A percentile compares a stretch with the other conserved stretches of the same genome.
Evolutionary conservation across 257 asterid species (phyloP).

Genomic region (Capsicum chinense): DNA sequence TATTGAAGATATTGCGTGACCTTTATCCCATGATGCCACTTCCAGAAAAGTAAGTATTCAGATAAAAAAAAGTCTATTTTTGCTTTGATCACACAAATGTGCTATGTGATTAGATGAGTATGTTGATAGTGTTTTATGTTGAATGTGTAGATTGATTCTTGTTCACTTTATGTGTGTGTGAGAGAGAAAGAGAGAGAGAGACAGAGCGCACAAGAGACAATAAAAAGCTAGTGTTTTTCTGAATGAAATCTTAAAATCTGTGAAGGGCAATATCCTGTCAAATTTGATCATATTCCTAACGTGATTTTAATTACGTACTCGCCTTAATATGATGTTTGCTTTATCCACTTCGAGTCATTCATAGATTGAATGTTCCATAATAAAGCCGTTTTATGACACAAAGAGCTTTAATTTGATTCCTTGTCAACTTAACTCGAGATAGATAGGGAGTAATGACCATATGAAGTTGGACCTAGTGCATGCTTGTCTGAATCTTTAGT

Average conservation of each 20-base stretch:
- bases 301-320: neutral
- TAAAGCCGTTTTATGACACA: neutral
- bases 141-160: neutral
- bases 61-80: neutral
- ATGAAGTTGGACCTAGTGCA: neutral
- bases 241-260: neutral
- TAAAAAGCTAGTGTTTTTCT: neutral
- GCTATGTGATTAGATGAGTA: neutral
- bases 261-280: neutral
- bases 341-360: neutral
- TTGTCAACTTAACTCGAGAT: neutral
- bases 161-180: neutral
- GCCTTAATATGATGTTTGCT: neutral
- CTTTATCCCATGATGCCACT: slow-evolving; percentile 59
- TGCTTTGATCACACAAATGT: neutral
- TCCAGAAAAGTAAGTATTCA: slow-evolving; percentile 65
- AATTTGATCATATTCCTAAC: neutral
- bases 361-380: neutral
- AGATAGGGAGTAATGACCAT: neutral
- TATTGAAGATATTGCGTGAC: slow-evolving; percentile 50
- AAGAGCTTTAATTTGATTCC: neutral
- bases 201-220: neutral
- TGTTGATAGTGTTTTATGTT: neutral
- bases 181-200: neutral
- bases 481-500: neutral